Percentiles rank a stretch among this genome's conserved stretches.
These are phyloP conservation scores for Funneliformis mosseae DNA, from an alignment of 192 early-diverging fungal species.

Conservation along the genomic window DNA sequence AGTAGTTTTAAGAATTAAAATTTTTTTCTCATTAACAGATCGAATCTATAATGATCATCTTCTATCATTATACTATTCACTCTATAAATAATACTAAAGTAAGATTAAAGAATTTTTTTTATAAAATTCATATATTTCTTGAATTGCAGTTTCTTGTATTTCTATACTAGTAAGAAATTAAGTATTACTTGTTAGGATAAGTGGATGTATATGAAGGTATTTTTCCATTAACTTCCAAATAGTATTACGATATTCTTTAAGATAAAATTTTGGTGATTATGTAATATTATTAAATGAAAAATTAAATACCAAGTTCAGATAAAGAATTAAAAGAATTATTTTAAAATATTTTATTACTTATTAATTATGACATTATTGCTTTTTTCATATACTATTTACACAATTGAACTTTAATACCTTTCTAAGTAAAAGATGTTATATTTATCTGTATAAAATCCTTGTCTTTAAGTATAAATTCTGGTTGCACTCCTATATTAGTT, in stretches of 20 bases:
- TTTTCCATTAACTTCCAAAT: too few relatives aligned
- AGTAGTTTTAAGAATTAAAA: background rate
- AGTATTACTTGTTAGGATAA: background rate
- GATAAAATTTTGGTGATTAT: background rate
- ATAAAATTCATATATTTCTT: constrained; percentile 27
- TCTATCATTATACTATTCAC: background rate
- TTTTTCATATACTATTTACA: constrained; percentile 6
- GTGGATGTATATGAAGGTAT: too few relatives aligned
- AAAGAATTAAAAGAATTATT: background rate
- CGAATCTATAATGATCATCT: background rate
- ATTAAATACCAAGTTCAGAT: too few relatives aligned
- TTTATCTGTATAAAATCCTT: constrained; percentile 8
- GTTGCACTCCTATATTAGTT: background rate
- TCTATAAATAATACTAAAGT: background rate
- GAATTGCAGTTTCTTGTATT: background rate
- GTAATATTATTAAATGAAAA: background rate
- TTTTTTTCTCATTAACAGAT: background rate
- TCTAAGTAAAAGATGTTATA: background rate
- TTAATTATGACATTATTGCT: background rate
- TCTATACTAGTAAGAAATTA: background rate
- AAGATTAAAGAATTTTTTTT: constrained; percentile 4
- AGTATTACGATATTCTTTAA: constrained; percentile 6
- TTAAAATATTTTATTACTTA: background rate
- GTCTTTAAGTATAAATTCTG: constrained; percentile 13
- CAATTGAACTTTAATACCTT: background rate